Percentiles rank a stretch among this genome's conserved stretches.
Conservation (phyloP, 805 yeast genomes). For the Candida nanaspora region DNA sequence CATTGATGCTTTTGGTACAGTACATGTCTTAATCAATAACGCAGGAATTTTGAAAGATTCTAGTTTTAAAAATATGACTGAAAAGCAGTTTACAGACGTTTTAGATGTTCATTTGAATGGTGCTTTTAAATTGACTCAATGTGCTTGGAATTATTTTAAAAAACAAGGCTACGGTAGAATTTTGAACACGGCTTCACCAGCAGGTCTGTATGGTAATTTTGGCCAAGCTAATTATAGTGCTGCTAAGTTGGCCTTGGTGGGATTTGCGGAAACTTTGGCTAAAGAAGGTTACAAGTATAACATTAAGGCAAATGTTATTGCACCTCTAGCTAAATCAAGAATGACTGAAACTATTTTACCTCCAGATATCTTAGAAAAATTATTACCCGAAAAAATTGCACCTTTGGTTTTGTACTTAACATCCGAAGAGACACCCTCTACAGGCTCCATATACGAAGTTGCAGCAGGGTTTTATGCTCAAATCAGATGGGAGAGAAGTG, state of each 20-base stretch:
- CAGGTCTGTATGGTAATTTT: constrained; percentile 93
- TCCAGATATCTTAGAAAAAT: constrained; percentile 69
- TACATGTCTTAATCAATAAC: constrained; percentile 84
- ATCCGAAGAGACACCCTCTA: constrained; percentile 54
- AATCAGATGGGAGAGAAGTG: constrained; percentile 90
- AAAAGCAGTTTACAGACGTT: constrained; percentile 70
- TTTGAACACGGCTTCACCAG: constrained; percentile 93
- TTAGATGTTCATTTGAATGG: constrained; percentile 87
- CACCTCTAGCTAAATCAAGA: constrained; percentile 91
- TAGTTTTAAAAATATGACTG: constrained; percentile 79
- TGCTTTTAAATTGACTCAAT: constrained; percentile 73
- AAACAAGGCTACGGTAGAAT: constrained; percentile 84
- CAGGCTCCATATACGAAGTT: constrained; percentile 79
- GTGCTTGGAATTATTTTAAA: constrained; percentile 89
- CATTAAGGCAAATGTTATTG: constrained; percentile 80
- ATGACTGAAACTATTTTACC: constrained; percentile 93
- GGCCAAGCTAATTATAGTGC: constrained; percentile 96
- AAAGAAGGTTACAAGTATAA: constrained; percentile 87
- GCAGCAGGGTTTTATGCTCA: constrained; percentile 94
- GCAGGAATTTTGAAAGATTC: constrained; percentile 93
- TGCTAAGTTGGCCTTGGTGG: constrained; percentile 85
- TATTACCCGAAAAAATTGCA: constrained; percentile 85
- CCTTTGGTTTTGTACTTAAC: constrained; percentile 81
- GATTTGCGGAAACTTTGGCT: constrained; percentile 89
- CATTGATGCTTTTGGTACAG: constrained; percentile 76